Conservation (phyloP, 2,329 filamentous ascomycete genomes). For the Reticulascus tulasneorum region DNA sequence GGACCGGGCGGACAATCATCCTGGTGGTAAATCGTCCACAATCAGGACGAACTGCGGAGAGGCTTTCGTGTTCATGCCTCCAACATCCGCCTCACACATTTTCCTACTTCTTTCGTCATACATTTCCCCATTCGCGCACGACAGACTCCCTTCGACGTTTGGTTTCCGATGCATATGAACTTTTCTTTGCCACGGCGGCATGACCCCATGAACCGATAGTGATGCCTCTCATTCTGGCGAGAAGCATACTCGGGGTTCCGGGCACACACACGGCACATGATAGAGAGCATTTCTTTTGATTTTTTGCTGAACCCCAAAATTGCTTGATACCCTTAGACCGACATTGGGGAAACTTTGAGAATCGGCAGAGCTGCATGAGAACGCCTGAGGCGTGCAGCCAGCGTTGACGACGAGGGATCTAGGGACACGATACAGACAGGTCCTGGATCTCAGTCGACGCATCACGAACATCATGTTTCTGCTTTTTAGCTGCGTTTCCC, state of each 20-base stretch:
- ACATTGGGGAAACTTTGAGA: constrained; percentile 21
- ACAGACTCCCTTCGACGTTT: too few species aligned
- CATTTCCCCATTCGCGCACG: too few species aligned
- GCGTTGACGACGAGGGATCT: constrained; percentile 10
- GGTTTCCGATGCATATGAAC: constrained; percentile 22
- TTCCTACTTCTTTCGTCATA: constrained; percentile 10
- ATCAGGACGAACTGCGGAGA: too few species aligned
- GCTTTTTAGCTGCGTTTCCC: constrained; percentile 27
- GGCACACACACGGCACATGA: constrained; percentile 24
- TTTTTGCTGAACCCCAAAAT: constrained; percentile 20
- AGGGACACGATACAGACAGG: constrained; percentile 10
- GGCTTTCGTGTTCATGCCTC: background rate
- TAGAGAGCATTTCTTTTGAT: constrained; percentile 19
- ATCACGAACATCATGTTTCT: constrained; percentile 29
- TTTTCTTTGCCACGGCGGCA: constrained; percentile 26
- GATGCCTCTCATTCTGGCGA: constrained; percentile 24
- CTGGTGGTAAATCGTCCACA: constrained; percentile 69
- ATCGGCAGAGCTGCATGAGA: constrained; percentile 18
- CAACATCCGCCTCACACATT: constrained; percentile 18
- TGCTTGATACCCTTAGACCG: constrained; percentile 23
- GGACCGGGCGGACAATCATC: constrained; percentile 60
- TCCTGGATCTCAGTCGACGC: constrained; percentile 15
- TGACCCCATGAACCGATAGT: constrained; percentile 26
- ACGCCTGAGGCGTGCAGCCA: constrained; percentile 9
- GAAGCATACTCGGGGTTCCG: constrained; percentile 29